A percentile compares a stretch with the other conserved stretches of the same genome.
phyloP scores from a whole-genome alignment of 179 eudicot genomes.

The Camellia oleifera region DNA sequence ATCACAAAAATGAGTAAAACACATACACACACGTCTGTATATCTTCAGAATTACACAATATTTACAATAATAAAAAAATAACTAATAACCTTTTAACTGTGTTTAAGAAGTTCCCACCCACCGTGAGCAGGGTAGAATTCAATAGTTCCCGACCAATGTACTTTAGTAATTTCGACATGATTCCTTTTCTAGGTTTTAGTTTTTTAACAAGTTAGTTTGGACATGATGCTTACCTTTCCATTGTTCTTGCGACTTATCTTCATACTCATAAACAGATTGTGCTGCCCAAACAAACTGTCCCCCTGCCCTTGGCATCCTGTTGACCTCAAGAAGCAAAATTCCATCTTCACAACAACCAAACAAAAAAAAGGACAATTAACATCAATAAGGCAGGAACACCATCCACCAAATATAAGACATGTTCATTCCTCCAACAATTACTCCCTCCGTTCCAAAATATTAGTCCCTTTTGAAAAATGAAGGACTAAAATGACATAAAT shows the following conservation, averaged over 20 bases:
- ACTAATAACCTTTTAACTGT: not conserved
- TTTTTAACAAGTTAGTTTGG: not conserved
- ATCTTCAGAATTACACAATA: not conserved
- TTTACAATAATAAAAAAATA: not conserved
- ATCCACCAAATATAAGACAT: not conserved
- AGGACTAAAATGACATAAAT: no score
- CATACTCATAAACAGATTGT: slow-evolving; percentile 57
- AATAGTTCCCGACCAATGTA: not conserved
- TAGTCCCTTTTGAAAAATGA: no score
- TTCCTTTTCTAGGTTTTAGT: not conserved
- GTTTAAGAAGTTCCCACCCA: not conserved
- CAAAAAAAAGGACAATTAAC: not conserved
- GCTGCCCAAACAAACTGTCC: slow-evolving; percentile 69
- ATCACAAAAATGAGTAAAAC: not conserved
- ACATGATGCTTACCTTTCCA: slow-evolving; percentile 48
- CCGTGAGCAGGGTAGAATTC: not conserved
- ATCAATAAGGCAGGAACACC: not conserved
- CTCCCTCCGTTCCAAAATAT: no score
- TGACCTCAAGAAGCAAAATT: slow-evolving; percentile 63
- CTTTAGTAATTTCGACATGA: not conserved
- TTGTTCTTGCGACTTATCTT: slow-evolving; percentile 39
- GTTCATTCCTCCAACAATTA: not conserved
- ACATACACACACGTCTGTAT: not conserved
- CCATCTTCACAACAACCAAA: slow-evolving; percentile 45
- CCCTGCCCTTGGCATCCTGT: slow-evolving; percentile 62